phyloP scores from a whole-genome alignment of 2,329 filamentous ascomycete genomes.

The Colletotrichum gloeosporioides region DNA sequence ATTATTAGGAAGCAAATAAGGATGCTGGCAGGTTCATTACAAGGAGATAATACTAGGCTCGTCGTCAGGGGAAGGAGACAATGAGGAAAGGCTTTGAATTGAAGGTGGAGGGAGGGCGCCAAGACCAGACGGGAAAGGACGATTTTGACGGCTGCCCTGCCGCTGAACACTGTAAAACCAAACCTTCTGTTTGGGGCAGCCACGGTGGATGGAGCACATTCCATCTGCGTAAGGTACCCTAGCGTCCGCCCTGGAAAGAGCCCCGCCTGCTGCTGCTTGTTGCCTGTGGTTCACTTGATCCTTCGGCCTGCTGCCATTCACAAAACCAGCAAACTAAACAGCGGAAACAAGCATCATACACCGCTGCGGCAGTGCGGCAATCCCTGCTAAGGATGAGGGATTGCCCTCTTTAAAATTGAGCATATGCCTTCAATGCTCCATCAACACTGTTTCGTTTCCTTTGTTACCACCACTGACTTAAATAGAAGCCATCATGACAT shows the following conservation, averaged over 20 bases:
- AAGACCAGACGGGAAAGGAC: constrained; percentile 1
- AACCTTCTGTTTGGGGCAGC: neutral
- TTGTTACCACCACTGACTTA: neutral
- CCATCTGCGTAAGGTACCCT: neutral
- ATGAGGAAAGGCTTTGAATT: neutral
- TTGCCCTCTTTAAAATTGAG: neutral
- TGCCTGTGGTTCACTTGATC: neutral
- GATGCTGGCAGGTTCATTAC: neutral
- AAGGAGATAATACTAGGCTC: neutral
- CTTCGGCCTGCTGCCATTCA: neutral
- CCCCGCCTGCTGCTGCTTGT: neutral
- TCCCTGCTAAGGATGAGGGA: neutral
- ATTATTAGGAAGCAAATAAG: neutral
- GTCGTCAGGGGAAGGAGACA: neutral
- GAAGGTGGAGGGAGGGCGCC: neutral
- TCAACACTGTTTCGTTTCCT: neutral
- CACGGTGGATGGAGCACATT: neutral
- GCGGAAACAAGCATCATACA: neutral
- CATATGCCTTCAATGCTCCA: neutral
- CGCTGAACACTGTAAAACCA: neutral
- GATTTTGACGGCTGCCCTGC: neutral
- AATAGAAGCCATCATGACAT: neutral
- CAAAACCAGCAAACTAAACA: neutral
- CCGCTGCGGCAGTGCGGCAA: neutral
- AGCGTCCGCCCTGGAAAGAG: neutral